Evolutionary conservation across 352 stramenopile genomes (phyloP).

Genomic region (Peronospora destructor): DNA sequence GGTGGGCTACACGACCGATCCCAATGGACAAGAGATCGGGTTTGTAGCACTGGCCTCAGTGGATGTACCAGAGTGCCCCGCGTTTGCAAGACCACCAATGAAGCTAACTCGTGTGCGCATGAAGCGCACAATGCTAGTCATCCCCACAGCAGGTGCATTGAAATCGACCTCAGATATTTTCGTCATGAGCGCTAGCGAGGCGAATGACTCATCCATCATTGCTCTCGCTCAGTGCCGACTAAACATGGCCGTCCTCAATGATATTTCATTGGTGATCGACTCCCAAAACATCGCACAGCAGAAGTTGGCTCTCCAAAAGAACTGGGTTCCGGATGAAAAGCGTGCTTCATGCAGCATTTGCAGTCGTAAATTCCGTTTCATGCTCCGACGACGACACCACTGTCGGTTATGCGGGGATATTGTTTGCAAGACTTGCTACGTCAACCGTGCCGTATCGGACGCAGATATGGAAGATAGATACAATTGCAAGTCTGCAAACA

Average conservation of each 20-base stretch:
- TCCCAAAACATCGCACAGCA: slow-evolving; percentile 43
- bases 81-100: slow-evolving; percentile 22
- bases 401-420: slow-evolving; percentile 48
- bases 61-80: slow-evolving; percentile 40
- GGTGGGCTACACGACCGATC: slow-evolving; percentile 39
- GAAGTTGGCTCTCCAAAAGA: slow-evolving; percentile 17
- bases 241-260: slow-evolving; percentile 41
- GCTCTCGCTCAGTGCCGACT: slow-evolving; percentile 38
- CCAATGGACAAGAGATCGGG: slow-evolving; percentile 31
- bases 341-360: slow-evolving; percentile 30
- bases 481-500: slow-evolving; percentile 3
- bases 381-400: slow-evolving; percentile 39
- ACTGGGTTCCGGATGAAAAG: slow-evolving; percentile 36
- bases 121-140: slow-evolving; percentile 42
- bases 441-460: slow-evolving; percentile 30
- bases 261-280: slow-evolving; percentile 52
- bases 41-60: slow-evolving; percentile 38
- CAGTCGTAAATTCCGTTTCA: slow-evolving; percentile 25
- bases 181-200: slow-evolving; percentile 33
- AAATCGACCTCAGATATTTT: slow-evolving; percentile 42
- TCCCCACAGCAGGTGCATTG: slow-evolving; percentile 20
- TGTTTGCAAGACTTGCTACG: slow-evolving; percentile 44
- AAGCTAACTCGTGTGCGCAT: slow-evolving; percentile 35
- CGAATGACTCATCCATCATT: slow-evolving; percentile 29
- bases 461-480: slow-evolving; percentile 10